Evolutionary conservation across 306 rosid species (phyloP).

Genomic region (Dicorynia guianensis): DNA sequence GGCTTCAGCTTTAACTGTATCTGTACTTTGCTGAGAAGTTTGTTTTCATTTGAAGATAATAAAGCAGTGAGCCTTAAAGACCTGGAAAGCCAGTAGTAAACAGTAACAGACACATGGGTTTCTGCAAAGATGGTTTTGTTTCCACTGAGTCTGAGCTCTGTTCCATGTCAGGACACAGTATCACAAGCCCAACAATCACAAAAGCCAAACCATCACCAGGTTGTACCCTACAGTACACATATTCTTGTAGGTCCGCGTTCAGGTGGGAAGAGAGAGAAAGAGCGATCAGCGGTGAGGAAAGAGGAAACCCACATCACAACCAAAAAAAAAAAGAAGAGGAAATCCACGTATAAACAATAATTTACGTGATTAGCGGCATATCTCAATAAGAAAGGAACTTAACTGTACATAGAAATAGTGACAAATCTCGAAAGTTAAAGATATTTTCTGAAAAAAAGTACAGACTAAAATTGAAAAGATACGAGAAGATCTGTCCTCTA

Average conservation of each 20-base stretch:
- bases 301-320: conserved; percentile 12
- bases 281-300: not conserved
- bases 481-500: conserved; percentile 5
- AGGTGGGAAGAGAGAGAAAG: not conserved
- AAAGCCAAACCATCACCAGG: conserved; percentile 58
- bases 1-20: not conserved
- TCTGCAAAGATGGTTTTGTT: conserved; percentile 44
- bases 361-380: not conserved
- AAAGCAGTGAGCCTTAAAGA: conserved; percentile 5
- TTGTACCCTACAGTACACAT: conserved; percentile 66
- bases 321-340: too few relatives aligned
- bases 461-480: not conserved
- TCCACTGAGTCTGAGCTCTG: conserved; percentile 32
- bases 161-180: conserved; percentile 49
- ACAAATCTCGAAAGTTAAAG: not conserved
- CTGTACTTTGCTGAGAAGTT: conserved; percentile 1
- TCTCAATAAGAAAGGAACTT: not conserved
- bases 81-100: conserved; percentile 17
- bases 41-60: conserved; percentile 15
- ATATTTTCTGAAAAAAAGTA: not conserved
- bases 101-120: conserved; percentile 52
- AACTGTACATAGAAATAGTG: not conserved
- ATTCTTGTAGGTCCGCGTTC: conserved; percentile 51
- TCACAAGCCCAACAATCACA: conserved; percentile 57
- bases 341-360: not conserved